phyloP scores from a whole-genome alignment of 176 grass and related monocot genomes.

The Hyparrhenia diplandra region DNA sequence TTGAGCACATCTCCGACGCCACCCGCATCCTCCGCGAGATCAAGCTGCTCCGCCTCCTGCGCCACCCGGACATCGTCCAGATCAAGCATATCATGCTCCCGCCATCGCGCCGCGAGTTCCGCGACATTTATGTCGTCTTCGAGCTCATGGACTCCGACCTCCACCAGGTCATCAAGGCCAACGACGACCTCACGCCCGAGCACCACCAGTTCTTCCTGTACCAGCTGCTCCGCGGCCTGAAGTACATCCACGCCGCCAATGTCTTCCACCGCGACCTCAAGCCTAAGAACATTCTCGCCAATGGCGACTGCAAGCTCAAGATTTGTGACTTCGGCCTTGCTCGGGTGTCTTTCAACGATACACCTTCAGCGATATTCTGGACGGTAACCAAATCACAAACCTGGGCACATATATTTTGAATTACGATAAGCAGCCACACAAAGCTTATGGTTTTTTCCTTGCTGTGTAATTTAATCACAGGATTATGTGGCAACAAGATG shows the following conservation, averaged over 20 bases:
- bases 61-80: conserved; percentile 72
- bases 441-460: background rate
- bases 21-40: conserved; percentile 82
- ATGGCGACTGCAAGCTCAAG: conserved; percentile 77
- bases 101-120: conserved; percentile 64
- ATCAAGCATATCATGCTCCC: conserved; percentile 92
- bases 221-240: conserved; percentile 73
- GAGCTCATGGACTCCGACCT: conserved; percentile 86
- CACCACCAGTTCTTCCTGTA: conserved; percentile 81
- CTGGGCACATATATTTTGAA: background rate
- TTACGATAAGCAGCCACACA: background rate
- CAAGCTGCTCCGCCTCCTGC: conserved; percentile 70
- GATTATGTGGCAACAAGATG: conserved; percentile 89
- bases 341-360: conserved; percentile 74
- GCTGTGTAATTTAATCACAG: conserved; percentile 20
- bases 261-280: conserved; percentile 89
- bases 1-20: conserved; percentile 80
- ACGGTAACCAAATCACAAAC: conserved; percentile 40
- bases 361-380: conserved; percentile 81
- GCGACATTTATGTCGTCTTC: conserved; percentile 71
- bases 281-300: conserved; percentile 78
- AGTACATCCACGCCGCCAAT: conserved; percentile 71
- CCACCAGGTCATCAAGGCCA: conserved; percentile 84
- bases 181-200: conserved; percentile 64
- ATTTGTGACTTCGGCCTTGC: conserved; percentile 84